A percentile compares a stretch with the other conserved stretches of the same genome.
phyloP scores from a whole-genome alignment of 192 early-diverging fungal species.

The Entomortierella lignicola region DNA sequence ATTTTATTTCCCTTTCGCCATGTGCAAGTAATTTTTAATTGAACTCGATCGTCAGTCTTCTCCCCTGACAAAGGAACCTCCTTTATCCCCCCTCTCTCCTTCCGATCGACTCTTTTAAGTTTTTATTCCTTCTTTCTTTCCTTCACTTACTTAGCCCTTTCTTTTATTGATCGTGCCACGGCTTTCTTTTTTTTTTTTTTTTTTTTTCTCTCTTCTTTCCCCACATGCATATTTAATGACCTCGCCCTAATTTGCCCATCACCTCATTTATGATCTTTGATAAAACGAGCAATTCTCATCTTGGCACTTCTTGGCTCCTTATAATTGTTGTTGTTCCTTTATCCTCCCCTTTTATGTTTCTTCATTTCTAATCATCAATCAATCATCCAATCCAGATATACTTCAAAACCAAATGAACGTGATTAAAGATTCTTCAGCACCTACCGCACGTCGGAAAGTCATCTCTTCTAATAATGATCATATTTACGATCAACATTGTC shows the following conservation, averaged over 20 bases:
- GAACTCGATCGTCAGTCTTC: conserved; percentile 9
- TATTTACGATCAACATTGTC: background rate
- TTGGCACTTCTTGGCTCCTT: too few relatives aligned
- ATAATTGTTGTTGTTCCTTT: too few relatives aligned
- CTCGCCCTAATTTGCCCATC: background rate
- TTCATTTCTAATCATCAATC: background rate
- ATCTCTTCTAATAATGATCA: background rate
- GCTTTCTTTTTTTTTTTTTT: background rate
- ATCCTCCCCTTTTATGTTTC: background rate
- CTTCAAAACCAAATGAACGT: background rate
- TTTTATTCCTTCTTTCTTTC: background rate
- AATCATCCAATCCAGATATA: background rate
- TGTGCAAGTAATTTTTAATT: too few relatives aligned
- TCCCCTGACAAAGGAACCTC: too few relatives aligned
- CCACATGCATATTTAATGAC: background rate
- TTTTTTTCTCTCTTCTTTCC: background rate
- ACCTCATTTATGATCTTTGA: background rate
- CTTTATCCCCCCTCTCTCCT: background rate
- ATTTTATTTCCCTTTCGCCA: too few relatives aligned
- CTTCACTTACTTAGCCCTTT: background rate
- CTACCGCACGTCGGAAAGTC: conserved; percentile 6
- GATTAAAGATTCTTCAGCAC: background rate
- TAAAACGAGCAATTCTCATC: too few relatives aligned
- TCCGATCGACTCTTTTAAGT: background rate
- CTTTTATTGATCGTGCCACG: background rate